These are phyloP conservation scores for Pyrenula aspistea DNA, from an alignment of 495 filamentous ascomycete species.

Conservation along the genomic window DNA sequence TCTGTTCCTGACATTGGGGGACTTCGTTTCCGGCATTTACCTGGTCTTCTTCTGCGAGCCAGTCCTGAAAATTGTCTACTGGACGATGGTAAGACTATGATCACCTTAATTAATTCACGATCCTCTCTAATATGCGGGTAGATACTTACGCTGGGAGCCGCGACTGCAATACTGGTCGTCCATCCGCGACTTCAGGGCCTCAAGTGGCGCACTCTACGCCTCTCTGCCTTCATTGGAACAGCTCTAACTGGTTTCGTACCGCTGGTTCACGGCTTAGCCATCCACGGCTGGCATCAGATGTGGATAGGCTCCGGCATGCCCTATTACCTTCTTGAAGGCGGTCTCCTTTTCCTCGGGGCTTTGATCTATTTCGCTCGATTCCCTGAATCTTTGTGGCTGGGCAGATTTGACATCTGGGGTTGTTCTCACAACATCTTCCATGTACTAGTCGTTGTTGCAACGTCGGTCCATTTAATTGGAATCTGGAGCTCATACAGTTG, in stretches of 20 bases:
- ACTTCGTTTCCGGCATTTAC: too few relatives aligned
- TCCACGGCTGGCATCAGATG: background rate
- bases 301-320: background rate
- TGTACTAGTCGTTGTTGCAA: constrained; percentile 11
- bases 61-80: constrained; percentile 11
- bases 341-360: background rate
- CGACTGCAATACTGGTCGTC: constrained; percentile 2
- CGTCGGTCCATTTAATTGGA: constrained; percentile 10
- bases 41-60: too few relatives aligned
- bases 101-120: background rate
- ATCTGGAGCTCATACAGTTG: constrained; percentile 9
- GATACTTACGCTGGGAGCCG: background rate
- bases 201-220: constrained; percentile 4
- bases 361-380: background rate
- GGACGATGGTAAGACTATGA: constrained; percentile 16
- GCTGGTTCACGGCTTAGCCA: background rate
- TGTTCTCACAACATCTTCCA: constrained; percentile 15
- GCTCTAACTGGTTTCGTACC: background rate
- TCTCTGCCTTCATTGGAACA: background rate
- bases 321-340: background rate
- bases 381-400: background rate
- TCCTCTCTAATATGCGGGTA: too few relatives aligned
- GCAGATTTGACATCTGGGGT: constrained; percentile 8
- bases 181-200: constrained; percentile 8
- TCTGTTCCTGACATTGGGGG: constrained; percentile 29